Conservation (phyloP, 1,284 basidiomycete species). For the Trichosporon sp. region DNA sequence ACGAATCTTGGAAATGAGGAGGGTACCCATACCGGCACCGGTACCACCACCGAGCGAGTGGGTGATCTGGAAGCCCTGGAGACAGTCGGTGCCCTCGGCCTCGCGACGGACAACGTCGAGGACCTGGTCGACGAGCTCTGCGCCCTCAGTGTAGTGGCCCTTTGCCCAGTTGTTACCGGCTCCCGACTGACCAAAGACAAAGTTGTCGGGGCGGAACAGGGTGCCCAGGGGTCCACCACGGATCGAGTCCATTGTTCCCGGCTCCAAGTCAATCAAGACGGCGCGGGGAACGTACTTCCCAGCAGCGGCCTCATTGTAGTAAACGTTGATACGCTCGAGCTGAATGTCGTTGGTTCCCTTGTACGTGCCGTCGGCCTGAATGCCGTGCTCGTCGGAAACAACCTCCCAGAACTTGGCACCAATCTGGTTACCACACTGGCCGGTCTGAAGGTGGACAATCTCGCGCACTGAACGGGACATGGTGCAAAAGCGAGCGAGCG, state of each 20-base stretch:
- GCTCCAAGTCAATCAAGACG: conserved; percentile 89
- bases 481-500: too few relatives aligned
- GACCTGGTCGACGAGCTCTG: conserved; percentile 56
- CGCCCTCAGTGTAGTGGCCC: conserved; percentile 53
- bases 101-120: conserved; percentile 58
- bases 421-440: conserved; percentile 97
- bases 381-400: conserved; percentile 94
- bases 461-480: conserved; percentile 63
- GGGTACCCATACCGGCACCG: conserved; percentile 59
- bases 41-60: conserved; percentile 61
- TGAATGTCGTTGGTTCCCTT: conserved; percentile 91
- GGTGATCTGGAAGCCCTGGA: conserved; percentile 59
- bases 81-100: conserved; percentile 56
- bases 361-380: conserved; percentile 85
- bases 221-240: conserved; percentile 58
- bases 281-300: conserved; percentile 95
- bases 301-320: conserved; percentile 84
- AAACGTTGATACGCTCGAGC: conserved; percentile 94
- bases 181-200: conserved; percentile 55
- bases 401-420: conserved; percentile 94
- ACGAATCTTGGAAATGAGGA: conserved; percentile 59
- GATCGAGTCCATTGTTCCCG: conserved; percentile 94
- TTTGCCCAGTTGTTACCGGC: conserved; percentile 59
- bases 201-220: conserved; percentile 57
- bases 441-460: conserved; percentile 95